Percentiles rank a stretch among this genome's conserved stretches.
These are phyloP conservation scores for Cercospora zeina DNA, from an alignment of 2,329 filamentous ascomycete species.

Conservation along the genomic window DNA sequence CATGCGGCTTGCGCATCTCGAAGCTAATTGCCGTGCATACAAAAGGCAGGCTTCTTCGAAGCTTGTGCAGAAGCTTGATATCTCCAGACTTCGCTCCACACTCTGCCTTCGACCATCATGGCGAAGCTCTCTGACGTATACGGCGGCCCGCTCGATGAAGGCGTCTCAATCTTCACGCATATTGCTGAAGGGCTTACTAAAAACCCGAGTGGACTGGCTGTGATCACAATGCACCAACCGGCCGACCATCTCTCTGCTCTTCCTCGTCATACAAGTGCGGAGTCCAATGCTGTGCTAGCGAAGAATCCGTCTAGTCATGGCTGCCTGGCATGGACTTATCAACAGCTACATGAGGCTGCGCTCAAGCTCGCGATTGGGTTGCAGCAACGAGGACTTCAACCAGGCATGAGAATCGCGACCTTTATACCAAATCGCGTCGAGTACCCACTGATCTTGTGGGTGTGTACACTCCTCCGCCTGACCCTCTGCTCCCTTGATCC, in stretches of 20 bases:
- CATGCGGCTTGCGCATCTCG: neutral
- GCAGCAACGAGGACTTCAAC: conserved; percentile 11
- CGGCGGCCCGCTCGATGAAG: conserved; percentile 11
- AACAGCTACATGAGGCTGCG: conserved; percentile 20
- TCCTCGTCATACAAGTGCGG: neutral
- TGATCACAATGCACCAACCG: conserved; percentile 14
- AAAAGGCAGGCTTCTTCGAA: neutral
- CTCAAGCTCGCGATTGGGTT: conserved; percentile 20
- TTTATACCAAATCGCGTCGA: conserved; percentile 27
- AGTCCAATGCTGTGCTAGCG: neutral
- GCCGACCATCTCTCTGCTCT: conserved; percentile 16
- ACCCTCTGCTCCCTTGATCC: conserved; percentile 26
- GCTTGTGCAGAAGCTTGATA: neutral
- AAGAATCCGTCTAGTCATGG: neutral
- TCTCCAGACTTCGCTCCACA: neutral
- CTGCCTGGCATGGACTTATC: conserved; percentile 26
- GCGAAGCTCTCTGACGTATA: conserved; percentile 10
- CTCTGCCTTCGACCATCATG: neutral
- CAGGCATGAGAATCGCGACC: conserved; percentile 25
- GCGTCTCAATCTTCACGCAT: conserved; percentile 16
- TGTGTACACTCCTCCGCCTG: conserved; percentile 14
- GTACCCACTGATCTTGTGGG: conserved; percentile 24
- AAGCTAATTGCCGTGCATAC: neutral
- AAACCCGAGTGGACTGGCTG: conserved; percentile 18
- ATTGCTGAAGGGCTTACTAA: conserved; percentile 18